Conservation (phyloP, 257 asterid genomes). For the Solanum neorickii region DNA sequence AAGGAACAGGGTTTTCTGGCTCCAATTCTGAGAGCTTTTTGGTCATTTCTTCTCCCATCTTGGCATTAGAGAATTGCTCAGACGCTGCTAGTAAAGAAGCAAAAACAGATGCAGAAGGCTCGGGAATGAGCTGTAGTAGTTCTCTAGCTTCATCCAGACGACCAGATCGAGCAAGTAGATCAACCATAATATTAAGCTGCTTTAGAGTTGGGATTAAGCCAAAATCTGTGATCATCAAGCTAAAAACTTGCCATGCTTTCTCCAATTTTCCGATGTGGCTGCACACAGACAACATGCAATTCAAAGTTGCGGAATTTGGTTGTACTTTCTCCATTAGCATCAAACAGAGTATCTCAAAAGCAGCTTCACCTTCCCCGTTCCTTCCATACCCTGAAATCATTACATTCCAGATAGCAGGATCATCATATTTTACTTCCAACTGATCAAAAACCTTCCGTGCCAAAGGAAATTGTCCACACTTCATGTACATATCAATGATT, state of each 20-base stretch:
- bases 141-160: constrained; percentile 56
- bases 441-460: constrained; percentile 38
- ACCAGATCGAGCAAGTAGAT: constrained; percentile 75
- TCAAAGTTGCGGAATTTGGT: constrained; percentile 62
- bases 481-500: constrained; percentile 79
- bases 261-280: constrained; percentile 54
- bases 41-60: constrained; percentile 56
- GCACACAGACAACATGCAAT: constrained; percentile 66
- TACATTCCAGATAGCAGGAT: constrained; percentile 88
- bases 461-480: constrained; percentile 45
- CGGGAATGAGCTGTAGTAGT: constrained; percentile 41
- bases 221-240: constrained; percentile 33
- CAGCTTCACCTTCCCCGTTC: constrained; percentile 53
- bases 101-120: constrained; percentile 30
- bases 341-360: constrained; percentile 41
- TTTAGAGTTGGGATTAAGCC: constrained; percentile 51
- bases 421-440: constrained; percentile 33
- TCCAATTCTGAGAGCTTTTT: constrained; percentile 44
- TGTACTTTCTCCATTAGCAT: constrained; percentile 49
- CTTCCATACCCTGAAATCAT: constrained; percentile 86
- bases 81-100: constrained; percentile 71
- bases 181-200: constrained; percentile 52
- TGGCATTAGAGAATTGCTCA: constrained; percentile 36
- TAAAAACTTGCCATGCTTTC: constrained; percentile 50
- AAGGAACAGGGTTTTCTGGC: constrained; percentile 62